Evolutionary conservation across 306 rosid species (phyloP).

Genomic region (Pterocarpus macrocarpus): DNA sequence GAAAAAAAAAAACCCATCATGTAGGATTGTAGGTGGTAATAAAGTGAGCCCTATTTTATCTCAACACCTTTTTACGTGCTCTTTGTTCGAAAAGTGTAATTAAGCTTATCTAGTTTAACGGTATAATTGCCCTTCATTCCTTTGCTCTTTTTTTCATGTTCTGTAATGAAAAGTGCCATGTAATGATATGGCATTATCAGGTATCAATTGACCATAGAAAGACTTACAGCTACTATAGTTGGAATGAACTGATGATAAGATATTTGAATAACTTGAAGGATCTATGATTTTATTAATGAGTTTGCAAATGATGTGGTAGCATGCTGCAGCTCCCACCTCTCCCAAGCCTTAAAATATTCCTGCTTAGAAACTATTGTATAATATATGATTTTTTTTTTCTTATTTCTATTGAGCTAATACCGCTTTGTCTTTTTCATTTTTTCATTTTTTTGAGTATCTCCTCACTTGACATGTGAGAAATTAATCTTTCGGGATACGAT

Average conservation of each 20-base stretch:
- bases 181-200: not conserved
- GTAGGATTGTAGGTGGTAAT: conserved; percentile 1
- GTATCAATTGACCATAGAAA: not conserved
- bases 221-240: not conserved
- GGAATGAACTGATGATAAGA: not conserved
- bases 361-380: no score
- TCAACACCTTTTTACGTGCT: not conserved
- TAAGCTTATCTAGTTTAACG: conserved; percentile 6
- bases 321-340: not conserved
- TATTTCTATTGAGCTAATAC: no score
- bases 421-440: no score
- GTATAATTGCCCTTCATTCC: not conserved
- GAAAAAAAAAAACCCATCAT: not conserved
- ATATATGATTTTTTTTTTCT: no score
- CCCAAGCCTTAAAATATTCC: not conserved
- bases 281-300: not conserved
- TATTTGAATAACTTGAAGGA: not conserved
- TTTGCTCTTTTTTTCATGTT: not conserved
- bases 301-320: not conserved
- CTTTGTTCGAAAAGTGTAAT: conserved; percentile 18
- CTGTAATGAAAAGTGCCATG: not conserved
- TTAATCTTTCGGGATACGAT: no score
- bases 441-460: no score
- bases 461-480: no score
- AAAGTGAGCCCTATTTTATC: not conserved